Base-by-base conservation (phyloP, 306 rosid species). In the Vigna mungo region DNA sequence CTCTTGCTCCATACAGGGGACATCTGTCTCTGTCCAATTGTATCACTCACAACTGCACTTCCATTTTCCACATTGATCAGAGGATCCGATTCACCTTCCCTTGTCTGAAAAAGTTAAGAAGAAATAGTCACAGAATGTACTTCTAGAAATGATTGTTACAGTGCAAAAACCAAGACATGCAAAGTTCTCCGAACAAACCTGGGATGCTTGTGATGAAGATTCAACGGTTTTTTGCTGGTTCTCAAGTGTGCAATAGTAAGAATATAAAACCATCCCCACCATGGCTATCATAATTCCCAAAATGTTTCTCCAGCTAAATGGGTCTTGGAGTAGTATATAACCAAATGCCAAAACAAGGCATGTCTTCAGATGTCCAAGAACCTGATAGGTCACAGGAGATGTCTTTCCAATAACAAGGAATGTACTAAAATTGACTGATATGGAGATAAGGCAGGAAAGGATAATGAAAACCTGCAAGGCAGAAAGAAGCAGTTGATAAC, bases 361-460 rank as follows among this genome's bases (percentile, higher is more conserved):
- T 69, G 98, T 94, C 86, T 94, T 94, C 68, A 92, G 87, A 87
- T 94, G 98, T 77, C 98, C 98, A 63, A 94, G 96, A 71, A 92
- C 98, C 86, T 94, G 98, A 82, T 94, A 94, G 59, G 98, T 94
- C 64, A 94, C 98, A 1, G 97, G 96, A 71, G 98, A 94, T 58
- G 98, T 94, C 85, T 88, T 94, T 81, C 98, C 98, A 72, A 94
- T 92, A 17, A 95, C 97, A 63, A 95, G 93, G 82, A 95, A 95
- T 30, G 98, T 95, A 67, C 98, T 95, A 79, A 95, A 95, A 80
- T 95, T 95, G 78, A 95, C 98, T 36, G 98, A 95, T 56, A 95
- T 94, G 30, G 98, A 88, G 76, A 95, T 92, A 67, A 92, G 91
- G 87, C 98, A 95, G 44, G 98, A 94, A 25, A 94, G 87, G 71